A percentile compares a stretch with the other conserved stretches of the same genome.
phyloP scores from a whole-genome alignment of 495 filamentous ascomycete genomes.

The Penicillium riverlandense region DNA sequence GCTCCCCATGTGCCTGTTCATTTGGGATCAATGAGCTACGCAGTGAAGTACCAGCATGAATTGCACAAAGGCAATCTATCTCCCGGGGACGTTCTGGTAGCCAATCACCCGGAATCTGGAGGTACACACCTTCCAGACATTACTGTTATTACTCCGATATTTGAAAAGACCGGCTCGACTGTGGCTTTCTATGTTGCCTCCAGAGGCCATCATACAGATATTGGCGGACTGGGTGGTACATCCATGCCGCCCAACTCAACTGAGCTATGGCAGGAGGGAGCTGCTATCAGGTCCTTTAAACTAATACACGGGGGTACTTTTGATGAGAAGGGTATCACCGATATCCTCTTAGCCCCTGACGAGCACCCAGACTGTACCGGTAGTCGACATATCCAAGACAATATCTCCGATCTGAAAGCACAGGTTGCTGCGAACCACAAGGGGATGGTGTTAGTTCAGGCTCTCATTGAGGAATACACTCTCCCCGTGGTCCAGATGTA shows the following conservation, averaged over 20 bases:
- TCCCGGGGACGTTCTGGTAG: constrained; percentile 77
- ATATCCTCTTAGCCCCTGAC: constrained; percentile 71
- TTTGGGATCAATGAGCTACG: constrained; percentile 81
- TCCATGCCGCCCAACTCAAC: constrained; percentile 90
- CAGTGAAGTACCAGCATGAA: constrained; percentile 71
- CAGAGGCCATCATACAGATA: constrained; percentile 71
- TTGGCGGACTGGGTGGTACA: constrained; percentile 84
- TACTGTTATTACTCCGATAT: constrained; percentile 82
- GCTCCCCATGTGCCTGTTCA: constrained; percentile 78
- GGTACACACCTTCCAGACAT: constrained; percentile 84
- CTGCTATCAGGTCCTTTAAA: constrained; percentile 79
- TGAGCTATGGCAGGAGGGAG: constrained; percentile 86
- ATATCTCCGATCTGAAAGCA: constrained; percentile 88
- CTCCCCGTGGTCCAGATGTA: constrained; percentile 85
- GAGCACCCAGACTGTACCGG: constrained; percentile 78
- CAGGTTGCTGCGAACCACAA: constrained; percentile 91
- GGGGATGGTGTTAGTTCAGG: constrained; percentile 80
- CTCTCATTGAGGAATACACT: constrained; percentile 80
- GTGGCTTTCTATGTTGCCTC: constrained; percentile 92
- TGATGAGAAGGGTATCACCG: constrained; percentile 71
- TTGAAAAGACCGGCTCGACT: constrained; percentile 39
- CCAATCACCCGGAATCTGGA: constrained; percentile 83
- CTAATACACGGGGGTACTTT: constrained; percentile 78
- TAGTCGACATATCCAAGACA: constrained; percentile 77
- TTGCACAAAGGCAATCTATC: constrained; percentile 79